Evolutionary conservation across 2,329 filamentous ascomycete genomes (phyloP), one percentile per base, ranked within the genome.

Genomic region (Aspergillus niger): DNA sequence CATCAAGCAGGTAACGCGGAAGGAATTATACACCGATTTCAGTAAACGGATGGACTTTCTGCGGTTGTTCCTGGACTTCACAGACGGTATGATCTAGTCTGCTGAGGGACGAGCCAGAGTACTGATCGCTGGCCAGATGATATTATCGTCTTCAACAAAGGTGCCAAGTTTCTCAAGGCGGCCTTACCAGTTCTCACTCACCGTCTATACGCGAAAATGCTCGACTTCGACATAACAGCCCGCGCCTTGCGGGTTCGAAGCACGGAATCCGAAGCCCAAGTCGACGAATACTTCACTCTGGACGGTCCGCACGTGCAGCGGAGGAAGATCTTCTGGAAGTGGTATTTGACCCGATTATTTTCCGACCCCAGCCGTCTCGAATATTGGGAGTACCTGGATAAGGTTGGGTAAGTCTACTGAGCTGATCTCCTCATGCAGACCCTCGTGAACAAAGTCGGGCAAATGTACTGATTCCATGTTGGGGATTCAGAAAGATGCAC

Each of bases 321-420:
- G 20, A 39, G 60, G 38, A 62, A 62, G 49, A 60, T 62, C 38
- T 62, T 62, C 26, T 62, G 60, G 60, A 62, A 62, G 28, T 62
- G 60, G 60, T 62, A 62, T 50, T n/a, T 62, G 43, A 62, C 60
- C 15, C 58, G 60, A 38, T 39, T 62, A 11, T 62, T 48, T 22
- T 57, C 53, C 15, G 60, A 62, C 32, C 60, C 60, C 15, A 39
- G 57, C 47, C 38, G 60, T 41, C 41, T 49, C 7, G 57, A 56
- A 26, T 62, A 60, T 36, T 62, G 60, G 60, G 48, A 60, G 17
- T 62, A 62, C 39, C 28, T 62, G 20, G 53, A 54, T 15, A 62
- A 62, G 47, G 57, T 62, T 7, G 60, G 60, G 60, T 62, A 49
- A 57, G 60, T 62, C 15, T 28, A 17, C 24, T 6, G 17, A 32